phyloP scores from a whole-genome alignment of 768 basidiomycete genomes.

The Termitomyces sp. region DNA sequence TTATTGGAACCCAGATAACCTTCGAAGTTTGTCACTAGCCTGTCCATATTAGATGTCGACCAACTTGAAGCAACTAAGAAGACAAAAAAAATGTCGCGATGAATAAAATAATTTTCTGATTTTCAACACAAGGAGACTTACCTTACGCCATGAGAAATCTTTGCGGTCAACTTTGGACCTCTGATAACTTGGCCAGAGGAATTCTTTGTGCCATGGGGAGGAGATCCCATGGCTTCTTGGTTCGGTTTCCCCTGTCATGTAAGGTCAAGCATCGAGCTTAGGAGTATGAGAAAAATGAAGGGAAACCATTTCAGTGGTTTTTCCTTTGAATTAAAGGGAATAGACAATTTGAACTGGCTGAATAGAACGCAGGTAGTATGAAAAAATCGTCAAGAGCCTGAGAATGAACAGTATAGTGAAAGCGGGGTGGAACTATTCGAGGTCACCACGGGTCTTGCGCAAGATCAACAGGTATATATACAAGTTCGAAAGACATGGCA shows the following conservation, averaged over 20 bases:
- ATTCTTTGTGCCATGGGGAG: background rate
- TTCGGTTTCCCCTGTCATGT: background rate
- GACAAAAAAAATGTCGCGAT: background rate
- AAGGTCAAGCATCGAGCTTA: background rate
- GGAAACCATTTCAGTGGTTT: background rate
- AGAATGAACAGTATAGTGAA: background rate
- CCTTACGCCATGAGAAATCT: background rate
- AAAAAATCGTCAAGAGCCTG: no score
- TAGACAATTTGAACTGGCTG: background rate
- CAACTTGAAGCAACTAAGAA: background rate
- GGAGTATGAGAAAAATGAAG: background rate
- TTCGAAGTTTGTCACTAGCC: no score
- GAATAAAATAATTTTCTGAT: background rate
- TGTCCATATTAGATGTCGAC: background rate
- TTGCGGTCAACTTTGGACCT: background rate
- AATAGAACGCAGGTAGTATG: background rate
- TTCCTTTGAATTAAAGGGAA: background rate
- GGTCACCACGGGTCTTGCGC: background rate
- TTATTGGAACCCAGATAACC: no score
- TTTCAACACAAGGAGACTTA: background rate
- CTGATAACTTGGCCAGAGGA: background rate
- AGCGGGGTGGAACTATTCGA: background rate
- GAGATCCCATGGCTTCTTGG: background rate
- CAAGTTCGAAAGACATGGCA: background rate
- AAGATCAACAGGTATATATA: background rate